These are phyloP conservation scores for Theobroma cacao DNA, from an alignment of 345 rosid genomes.

Conservation along the genomic window DNA sequence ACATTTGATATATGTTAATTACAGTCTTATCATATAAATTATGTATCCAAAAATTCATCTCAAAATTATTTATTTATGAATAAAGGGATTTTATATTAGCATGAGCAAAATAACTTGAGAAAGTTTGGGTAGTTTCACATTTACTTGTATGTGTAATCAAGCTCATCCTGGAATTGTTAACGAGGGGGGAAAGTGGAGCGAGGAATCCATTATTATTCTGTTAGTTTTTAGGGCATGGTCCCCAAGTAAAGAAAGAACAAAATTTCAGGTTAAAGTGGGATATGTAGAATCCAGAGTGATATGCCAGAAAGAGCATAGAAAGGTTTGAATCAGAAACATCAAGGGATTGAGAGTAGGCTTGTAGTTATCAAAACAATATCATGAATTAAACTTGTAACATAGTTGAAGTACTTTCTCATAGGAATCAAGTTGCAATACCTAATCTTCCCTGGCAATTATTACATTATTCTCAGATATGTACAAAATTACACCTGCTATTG, in stretches of 20 bases:
- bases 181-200: neutral
- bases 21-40: too few relatives aligned
- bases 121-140: too few relatives aligned
- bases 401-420: neutral
- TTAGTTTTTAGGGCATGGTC: too few relatives aligned
- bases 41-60: too few relatives aligned
- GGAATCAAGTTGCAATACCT: neutral
- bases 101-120: too few relatives aligned
- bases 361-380: neutral
- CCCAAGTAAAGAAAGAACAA: too few relatives aligned
- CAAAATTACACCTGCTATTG: neutral
- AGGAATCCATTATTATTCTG: too few relatives aligned
- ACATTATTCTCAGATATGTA: constrained; percentile 4
- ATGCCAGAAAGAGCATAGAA: neutral
- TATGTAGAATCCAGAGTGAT: neutral
- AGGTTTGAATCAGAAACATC: neutral
- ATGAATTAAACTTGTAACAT: neutral
- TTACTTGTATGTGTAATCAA: too few relatives aligned
- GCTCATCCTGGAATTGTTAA: neutral
- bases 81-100: too few relatives aligned
- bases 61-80: too few relatives aligned
- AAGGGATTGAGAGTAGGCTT: neutral
- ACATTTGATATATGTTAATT: too few relatives aligned
- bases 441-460: neutral
- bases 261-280: neutral